Evolutionary conservation across 2,329 filamentous ascomycete species (phyloP), one percentile per base, ranked within the genome.

Genomic region (Penicillium brasilianum): DNA sequence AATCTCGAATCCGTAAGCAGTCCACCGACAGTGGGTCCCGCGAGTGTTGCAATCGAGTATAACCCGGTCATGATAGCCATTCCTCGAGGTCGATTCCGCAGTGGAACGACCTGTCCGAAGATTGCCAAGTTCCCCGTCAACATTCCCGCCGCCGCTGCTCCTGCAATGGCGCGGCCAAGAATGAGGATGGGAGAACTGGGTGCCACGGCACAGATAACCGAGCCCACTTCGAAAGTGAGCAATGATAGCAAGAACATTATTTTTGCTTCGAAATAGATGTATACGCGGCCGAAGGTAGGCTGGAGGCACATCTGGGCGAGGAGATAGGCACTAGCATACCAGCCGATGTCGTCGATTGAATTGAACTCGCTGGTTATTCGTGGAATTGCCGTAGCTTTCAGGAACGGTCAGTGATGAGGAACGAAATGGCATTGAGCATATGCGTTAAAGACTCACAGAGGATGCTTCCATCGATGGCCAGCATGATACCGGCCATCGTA

Each of bases 291-390:
- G 22, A 53, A 41, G 10, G 50, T 53, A n/a, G 50, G 50, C 14
- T 53, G 50, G 8, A 53, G 50, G 18, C 34, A 36, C 50, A 53
- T 53, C 7, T 53, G 50, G 13, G 50, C 50, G 4, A 53, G 50
- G 6, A 53, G 50, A 28, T 53, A 53, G 18, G 50, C 50, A n/a
- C 50, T 53, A 20, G 34, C 50, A 25, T 53, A 53, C 50, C 50
- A 53, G 34, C 50, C 50, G 36, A 53, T 53, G 25, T 53, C 50
- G 16, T 41, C 36, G 16, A 53, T 28, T 6, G 50, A 53, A n/a
- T 53, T 53, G 18, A 53, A 53, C 13, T 53, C 50, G 36, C 36
- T 53, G 20, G 50, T 53, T n/a, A 53, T 53, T 5, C 50, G 50
- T 16, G 50, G 50, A 5, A 53, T 39, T 22, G 50, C 50, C 34